These are phyloP conservation scores for sunflower (Helianthus annuus) DNA, from an alignment of 129 eudicot species.

Conservation along the genomic window DNA sequence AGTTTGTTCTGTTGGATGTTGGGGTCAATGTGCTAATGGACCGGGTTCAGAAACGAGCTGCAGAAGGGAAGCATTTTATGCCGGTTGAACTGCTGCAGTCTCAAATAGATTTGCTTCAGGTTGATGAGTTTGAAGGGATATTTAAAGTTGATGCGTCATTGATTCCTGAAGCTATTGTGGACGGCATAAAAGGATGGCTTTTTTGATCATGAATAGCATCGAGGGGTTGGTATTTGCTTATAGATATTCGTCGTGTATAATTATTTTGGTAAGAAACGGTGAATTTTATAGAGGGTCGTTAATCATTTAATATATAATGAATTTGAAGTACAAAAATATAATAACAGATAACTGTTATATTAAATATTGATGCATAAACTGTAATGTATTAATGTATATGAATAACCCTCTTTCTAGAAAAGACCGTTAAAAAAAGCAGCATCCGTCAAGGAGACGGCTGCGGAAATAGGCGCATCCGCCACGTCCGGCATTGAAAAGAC, in stretches of 20 bases:
- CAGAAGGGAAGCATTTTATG: constrained; percentile 87
- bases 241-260: too few relatives aligned
- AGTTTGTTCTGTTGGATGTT: constrained; percentile 75
- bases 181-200: constrained; percentile 31
- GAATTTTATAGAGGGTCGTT: background rate
- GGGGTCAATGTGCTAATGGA: constrained; percentile 57
- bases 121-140: constrained; percentile 79
- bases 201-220: constrained; percentile 11
- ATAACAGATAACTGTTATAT: too few relatives aligned
- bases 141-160: constrained; percentile 65
- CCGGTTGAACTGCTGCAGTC: constrained; percentile 77
- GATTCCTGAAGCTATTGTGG: constrained; percentile 54
- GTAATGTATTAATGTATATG: too few relatives aligned
- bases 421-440: too few relatives aligned
- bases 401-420: too few relatives aligned
- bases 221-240: too few relatives aligned
- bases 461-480: too few relatives aligned
- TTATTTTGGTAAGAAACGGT: background rate
- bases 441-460: too few relatives aligned
- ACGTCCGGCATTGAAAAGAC: too few relatives aligned
- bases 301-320: background rate
- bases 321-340: background rate
- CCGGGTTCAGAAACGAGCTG: constrained; percentile 63
- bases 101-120: constrained; percentile 69
- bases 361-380: too few relatives aligned